A percentile compares a stretch with the other conserved stretches of the same genome.
Evolutionary conservation across 78 protist genomes (phyloP).

Genomic region (Chrysochromulina parva): DNA sequence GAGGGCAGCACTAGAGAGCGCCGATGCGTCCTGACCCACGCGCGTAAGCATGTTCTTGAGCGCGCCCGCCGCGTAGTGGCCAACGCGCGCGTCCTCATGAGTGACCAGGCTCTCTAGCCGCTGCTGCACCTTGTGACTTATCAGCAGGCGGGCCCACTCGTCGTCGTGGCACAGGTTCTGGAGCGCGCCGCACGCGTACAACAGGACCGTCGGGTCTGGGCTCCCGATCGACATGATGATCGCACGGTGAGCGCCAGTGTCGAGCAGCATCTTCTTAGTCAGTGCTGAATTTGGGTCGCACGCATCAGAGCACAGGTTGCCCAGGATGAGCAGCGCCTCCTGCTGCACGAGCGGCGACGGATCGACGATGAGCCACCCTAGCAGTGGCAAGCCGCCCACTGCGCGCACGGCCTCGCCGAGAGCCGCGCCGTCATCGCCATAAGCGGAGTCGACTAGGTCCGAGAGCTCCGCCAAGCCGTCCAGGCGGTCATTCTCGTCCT

Average conservation of each 20-base stretch:
- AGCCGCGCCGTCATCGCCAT: background rate
- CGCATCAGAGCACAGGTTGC: slow-evolving; percentile 5
- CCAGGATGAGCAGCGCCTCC: background rate
- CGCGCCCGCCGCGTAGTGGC: too few species aligned
- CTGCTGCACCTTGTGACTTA: background rate
- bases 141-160: background rate
- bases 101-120: background rate
- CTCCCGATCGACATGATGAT: background rate
- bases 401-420: background rate
- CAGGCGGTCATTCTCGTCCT: too few species aligned
- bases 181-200: background rate
- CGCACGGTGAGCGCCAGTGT: background rate
- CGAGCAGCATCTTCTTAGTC: background rate
- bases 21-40: too few species aligned
- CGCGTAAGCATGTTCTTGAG: too few species aligned
- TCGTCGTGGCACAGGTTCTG: slow-evolving; percentile 4
- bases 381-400: background rate
- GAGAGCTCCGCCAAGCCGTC: background rate
- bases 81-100: too few species aligned
- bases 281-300: background rate
- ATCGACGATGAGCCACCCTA: background rate
- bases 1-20: too few species aligned
- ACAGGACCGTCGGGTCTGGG: background rate
- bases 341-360: background rate
- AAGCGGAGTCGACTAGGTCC: background rate